Base-by-base conservation (phyloP, 2,329 filamentous ascomycete species). In the Pseudogymnoascus sp. region DNA sequence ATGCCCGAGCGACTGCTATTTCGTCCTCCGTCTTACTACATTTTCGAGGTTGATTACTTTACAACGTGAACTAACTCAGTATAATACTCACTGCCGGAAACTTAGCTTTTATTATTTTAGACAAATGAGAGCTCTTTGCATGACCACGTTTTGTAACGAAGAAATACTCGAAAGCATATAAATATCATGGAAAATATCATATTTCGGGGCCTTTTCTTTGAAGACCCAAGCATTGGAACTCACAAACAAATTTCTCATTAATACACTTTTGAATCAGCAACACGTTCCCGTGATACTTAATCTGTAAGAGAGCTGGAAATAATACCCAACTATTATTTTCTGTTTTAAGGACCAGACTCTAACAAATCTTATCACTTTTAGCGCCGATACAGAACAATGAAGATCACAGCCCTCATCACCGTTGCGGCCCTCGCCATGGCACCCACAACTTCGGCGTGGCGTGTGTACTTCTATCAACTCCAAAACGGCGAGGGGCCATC, bases 381-480 rank as follows among this genome's bases (percentile, higher is more conserved):
- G 36, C 3, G 36, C 8, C 36, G 7, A 39, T 15, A 39, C n/a
- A 15, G 15, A 8, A 39, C n/a, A 35, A 59, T 59, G 55, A 59
- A 59, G 55, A 9, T 59, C 55, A 9, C 55, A 5, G 5, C 15
- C 4, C 7, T 38, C 55, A 8, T 41, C 29, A 41, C 55, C 55
- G 8, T 12, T 4, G n/a, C 35, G 9, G 55, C 55, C 12, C 29
- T 59, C 33, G 8, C 55, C 55, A 13, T 59, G 4, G 8, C 25
- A 13, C 55, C 55, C 29, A 39, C 33, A 13, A 27, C 36, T 3
- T 17, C 55, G 12, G 55, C 55, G 4, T 59, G 55, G 55, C 27
- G 55, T 8, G 29, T 59, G 6, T 59, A 59, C 55, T 39, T 59
- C 55, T 59, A 41, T 8, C 55, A 59, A n/a, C 55, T 59, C 36